phyloP scores from a whole-genome alignment of 2,329 filamentous ascomycete species.

The Pestalotiopsis sp. region DNA sequence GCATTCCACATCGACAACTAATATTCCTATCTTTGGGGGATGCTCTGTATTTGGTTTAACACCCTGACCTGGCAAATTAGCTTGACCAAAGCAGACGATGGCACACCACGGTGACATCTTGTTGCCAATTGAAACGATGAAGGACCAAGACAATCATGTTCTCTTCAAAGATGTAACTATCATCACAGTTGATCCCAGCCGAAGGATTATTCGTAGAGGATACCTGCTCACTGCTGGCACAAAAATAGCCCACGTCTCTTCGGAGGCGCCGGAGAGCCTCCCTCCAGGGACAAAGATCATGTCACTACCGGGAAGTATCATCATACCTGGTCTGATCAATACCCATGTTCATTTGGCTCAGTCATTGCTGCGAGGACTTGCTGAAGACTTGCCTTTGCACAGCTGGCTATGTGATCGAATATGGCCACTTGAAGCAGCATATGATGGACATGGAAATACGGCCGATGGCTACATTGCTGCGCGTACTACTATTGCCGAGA shows the following conservation, averaged over 20 bases:
- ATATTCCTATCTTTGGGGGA: not conserved
- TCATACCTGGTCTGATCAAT: conserved; percentile 51
- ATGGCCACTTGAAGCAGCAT: conserved; percentile 37
- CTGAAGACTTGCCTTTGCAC: conserved; percentile 51
- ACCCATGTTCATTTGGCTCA: conserved; percentile 53
- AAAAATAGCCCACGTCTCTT: conserved; percentile 45
- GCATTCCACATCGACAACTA: no score
- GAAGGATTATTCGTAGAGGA: conserved; percentile 48
- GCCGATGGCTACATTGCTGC: conserved; percentile 51
- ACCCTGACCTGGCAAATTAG: no score
- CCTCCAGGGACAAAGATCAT: conserved; percentile 23
- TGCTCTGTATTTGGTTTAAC: not conserved
- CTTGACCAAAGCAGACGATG: no score
- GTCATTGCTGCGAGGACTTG: conserved; percentile 47
- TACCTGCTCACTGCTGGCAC: conserved; percentile 41
- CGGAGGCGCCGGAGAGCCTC: conserved; percentile 26
- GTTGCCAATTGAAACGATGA: not conserved
- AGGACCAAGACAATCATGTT: not conserved
- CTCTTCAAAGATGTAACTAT: conserved; percentile 52
- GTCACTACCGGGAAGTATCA: conserved; percentile 42
- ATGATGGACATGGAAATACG: conserved; percentile 21
- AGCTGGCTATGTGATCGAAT: conserved; percentile 53
- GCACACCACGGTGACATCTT: not conserved
- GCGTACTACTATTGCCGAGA: conserved; percentile 49
- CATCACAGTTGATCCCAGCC: conserved; percentile 48